Evolutionary conservation across 352 stramenopile species (phyloP).

Genomic region (Bremia lactucae): DNA sequence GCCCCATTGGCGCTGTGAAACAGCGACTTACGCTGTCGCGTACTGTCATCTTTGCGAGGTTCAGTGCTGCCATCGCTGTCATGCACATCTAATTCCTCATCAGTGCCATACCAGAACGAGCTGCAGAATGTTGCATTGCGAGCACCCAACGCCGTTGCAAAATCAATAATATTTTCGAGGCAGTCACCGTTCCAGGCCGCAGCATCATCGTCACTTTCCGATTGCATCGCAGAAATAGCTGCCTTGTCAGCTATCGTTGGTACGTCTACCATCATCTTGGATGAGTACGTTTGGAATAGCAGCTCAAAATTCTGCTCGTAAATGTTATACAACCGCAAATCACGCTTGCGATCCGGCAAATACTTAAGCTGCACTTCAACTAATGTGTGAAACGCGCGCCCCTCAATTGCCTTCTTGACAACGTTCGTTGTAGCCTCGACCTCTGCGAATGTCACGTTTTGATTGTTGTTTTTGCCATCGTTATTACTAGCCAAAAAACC

Average conservation of each 20-base stretch:
- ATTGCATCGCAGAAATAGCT: constrained; percentile 51
- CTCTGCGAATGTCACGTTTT: constrained; percentile 43
- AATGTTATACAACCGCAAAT: constrained; percentile 56
- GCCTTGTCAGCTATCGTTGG: constrained; percentile 62
- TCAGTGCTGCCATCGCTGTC: constrained; percentile 16
- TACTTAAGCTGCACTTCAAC: constrained; percentile 70
- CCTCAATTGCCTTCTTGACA: constrained; percentile 64
- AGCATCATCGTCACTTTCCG: constrained; percentile 46
- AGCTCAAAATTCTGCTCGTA: constrained; percentile 64
- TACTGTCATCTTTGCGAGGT: constrained; percentile 15
- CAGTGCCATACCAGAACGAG: constrained; percentile 46
- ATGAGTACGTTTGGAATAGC: constrained; percentile 61
- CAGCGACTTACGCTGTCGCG: constrained; percentile 12
- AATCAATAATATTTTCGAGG: constrained; percentile 70
- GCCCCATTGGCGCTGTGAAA: constrained; percentile 17
- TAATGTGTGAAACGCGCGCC: constrained; percentile 56
- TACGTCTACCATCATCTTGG: constrained; percentile 70
- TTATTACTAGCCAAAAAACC: constrained; percentile 41
- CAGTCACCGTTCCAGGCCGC: constrained; percentile 60
- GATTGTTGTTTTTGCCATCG: constrained; percentile 20
- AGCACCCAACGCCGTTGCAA: constrained; percentile 50
- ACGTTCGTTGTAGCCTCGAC: constrained; percentile 33
- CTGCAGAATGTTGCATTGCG: constrained; percentile 44
- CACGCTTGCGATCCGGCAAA: constrained; percentile 56
- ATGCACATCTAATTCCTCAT: constrained; percentile 25